Evolutionary conservation across 2,329 filamentous ascomycete species (phyloP).

Genomic region (Podosphaera leucotricha): DNA sequence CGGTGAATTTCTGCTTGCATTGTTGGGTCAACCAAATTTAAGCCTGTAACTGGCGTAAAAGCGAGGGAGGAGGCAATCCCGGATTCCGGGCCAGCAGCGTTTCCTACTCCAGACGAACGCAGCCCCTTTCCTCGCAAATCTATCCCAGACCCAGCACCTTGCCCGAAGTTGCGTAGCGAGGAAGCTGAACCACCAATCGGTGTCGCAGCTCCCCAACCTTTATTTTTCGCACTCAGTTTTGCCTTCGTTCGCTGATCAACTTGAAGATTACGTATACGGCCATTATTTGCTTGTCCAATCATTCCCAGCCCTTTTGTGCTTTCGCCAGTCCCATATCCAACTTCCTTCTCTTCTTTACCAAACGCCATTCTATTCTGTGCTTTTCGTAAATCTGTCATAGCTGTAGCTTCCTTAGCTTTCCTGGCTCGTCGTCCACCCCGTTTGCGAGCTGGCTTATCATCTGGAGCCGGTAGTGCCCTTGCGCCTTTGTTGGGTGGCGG

Average conservation of each 20-base stretch:
- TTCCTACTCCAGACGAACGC: constrained; percentile 60
- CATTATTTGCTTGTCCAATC: constrained; percentile 75
- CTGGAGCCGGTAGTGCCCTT: constrained; percentile 70
- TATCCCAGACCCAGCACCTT: constrained; percentile 34
- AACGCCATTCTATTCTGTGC: constrained; percentile 93
- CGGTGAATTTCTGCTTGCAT: constrained; percentile 65
- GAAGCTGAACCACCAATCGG: constrained; percentile 46
- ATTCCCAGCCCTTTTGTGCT: constrained; percentile 76
- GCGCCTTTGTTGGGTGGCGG: constrained; percentile 73
- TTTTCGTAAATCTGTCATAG: constrained; percentile 91
- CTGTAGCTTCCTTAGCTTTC: constrained; percentile 88
- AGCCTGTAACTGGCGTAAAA: constrained; percentile 82
- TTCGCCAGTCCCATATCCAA: constrained; percentile 73
- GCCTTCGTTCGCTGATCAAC: constrained; percentile 84
- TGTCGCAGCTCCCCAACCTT: constrained; percentile 60
- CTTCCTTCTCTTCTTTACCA: constrained; percentile 82
- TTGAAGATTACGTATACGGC: constrained; percentile 68
- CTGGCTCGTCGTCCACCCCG: constrained; percentile 72
- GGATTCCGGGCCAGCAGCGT: constrained; percentile 33
- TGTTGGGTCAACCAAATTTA: constrained; percentile 90
- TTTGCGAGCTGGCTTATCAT: constrained; percentile 86
- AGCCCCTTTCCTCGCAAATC: constrained; percentile 52
- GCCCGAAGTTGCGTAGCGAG: constrained; percentile 57
- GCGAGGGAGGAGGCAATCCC: constrained; percentile 73
- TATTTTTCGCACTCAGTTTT: constrained; percentile 84